phyloP scores from a whole-genome alignment of 768 basidiomycete species.

The Symmetrospora coprosmae region DNA sequence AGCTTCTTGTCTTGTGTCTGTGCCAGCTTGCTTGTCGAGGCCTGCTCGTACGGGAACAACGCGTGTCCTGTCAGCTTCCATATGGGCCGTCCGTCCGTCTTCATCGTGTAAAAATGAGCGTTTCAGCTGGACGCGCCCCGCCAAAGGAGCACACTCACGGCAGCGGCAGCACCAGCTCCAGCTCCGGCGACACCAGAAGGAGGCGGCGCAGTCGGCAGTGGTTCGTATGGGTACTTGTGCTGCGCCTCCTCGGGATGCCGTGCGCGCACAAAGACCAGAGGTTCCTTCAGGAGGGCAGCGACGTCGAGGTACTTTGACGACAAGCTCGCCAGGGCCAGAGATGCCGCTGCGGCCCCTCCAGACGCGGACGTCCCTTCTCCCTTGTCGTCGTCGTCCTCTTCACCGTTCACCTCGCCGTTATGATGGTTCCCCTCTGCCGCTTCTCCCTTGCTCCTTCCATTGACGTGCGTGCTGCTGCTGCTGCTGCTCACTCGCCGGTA shows the following conservation, averaged over 20 bases:
- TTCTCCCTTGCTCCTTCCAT: neutral
- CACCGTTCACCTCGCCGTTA: neutral
- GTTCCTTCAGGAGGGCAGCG: constrained; percentile 19
- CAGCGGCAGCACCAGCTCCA: too few relatives aligned
- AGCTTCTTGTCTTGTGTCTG: neutral
- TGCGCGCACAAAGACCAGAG: constrained; percentile 16
- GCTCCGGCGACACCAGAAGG: too few relatives aligned
- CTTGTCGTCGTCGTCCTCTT: neutral
- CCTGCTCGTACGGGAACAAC: too few relatives aligned
- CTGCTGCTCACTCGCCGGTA: neutral
- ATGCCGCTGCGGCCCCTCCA: neutral
- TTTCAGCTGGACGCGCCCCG: too few relatives aligned
- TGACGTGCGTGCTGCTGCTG: neutral
- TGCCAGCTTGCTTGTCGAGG: neutral
- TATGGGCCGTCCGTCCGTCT: too few relatives aligned
- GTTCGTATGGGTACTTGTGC: constrained; percentile 26
- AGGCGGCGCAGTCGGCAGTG: constrained; percentile 21
- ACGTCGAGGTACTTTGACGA: constrained; percentile 14
- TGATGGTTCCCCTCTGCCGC: neutral
- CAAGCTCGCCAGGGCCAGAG: neutral
- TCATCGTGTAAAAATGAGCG: too few relatives aligned
- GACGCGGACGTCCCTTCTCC: constrained; percentile 19
- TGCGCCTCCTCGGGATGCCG: neutral
- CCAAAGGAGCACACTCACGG: too few relatives aligned
- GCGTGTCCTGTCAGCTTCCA: too few relatives aligned